Evolutionary conservation across 441 rosid species (phyloP).

Genomic region (Euphorbia celastroides): DNA sequence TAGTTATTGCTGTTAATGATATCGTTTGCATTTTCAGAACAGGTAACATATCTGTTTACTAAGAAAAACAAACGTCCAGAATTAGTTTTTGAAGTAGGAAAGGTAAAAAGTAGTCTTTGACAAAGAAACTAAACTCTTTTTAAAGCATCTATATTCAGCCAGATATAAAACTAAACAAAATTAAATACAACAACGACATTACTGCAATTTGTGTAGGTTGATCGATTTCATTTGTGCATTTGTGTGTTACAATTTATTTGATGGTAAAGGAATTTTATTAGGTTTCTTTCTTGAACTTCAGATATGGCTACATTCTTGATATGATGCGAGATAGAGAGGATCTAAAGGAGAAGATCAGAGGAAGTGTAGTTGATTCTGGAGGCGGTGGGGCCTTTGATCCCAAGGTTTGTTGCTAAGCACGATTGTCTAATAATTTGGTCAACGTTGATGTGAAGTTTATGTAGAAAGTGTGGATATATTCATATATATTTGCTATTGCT

Average conservation of each 20-base stretch:
- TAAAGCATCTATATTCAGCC: too few species aligned
- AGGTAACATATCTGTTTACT: too few species aligned
- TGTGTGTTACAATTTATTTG: neutral
- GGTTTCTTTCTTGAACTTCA: conserved; percentile 30
- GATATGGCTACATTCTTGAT: conserved; percentile 59
- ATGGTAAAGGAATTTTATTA: neutral
- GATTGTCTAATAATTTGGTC: neutral
- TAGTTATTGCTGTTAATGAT: too few species aligned
- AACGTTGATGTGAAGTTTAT: neutral
- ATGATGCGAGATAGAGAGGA: conserved; percentile 41
- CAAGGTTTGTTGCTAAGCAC: neutral
- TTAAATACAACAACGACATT: too few species aligned
- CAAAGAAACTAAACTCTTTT: too few species aligned
- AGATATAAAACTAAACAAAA: too few species aligned
- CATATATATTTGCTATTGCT: too few species aligned
- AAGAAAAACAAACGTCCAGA: too few species aligned
- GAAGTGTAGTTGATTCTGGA: conserved; percentile 72
- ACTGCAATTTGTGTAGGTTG: conserved; percentile 76
- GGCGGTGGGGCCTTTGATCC: conserved; percentile 52
- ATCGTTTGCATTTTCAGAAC: too few species aligned
- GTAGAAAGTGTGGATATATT: too few species aligned
- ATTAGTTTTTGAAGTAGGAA: too few species aligned
- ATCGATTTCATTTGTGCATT: conserved; percentile 15
- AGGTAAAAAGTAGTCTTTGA: too few species aligned
- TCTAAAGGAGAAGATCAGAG: conserved; percentile 51